Conservation (phyloP, 2,329 filamentous ascomycete genomes). For the Thielaviopsis cerberus region DNA sequence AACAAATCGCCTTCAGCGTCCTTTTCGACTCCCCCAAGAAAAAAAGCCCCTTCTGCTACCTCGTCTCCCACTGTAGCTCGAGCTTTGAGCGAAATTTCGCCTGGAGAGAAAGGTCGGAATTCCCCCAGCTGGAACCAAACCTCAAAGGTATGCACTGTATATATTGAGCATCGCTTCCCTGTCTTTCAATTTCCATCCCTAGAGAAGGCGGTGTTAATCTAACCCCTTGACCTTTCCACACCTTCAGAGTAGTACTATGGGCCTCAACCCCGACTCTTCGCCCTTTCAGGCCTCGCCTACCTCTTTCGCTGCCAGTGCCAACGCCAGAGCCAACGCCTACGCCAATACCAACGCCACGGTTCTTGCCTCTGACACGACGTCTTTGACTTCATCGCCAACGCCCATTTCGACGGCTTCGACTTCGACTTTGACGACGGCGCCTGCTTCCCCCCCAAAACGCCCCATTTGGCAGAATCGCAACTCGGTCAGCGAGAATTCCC, state of each 20-base stretch:
- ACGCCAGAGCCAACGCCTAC: neutral
- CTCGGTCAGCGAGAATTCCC: conserved; percentile 55
- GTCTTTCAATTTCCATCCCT: conserved; percentile 12
- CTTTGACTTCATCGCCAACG: neutral
- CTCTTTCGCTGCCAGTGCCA: conserved; percentile 19
- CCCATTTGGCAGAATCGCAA: conserved; percentile 71
- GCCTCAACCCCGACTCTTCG: conserved; percentile 54
- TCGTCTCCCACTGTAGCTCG: conserved; percentile 26
- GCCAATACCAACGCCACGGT: neutral
- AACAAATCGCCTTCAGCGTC: conserved; percentile 41
- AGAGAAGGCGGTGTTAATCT: conserved; percentile 11
- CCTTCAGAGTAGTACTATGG: conserved; percentile 37
- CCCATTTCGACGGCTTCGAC: conserved; percentile 24
- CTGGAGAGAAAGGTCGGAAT: conserved; percentile 71
- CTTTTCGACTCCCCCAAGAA: conserved; percentile 1
- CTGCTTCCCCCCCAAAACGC: conserved; percentile 37
- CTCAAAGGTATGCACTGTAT: conserved; percentile 39
- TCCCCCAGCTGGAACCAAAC: conserved; percentile 75
- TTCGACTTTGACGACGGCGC: conserved; percentile 26
- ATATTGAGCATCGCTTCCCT: conserved; percentile 6
- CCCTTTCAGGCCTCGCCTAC: conserved; percentile 73
- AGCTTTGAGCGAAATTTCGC: conserved; percentile 76
- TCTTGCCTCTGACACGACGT: neutral
- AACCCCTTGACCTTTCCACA: conserved; percentile 2
- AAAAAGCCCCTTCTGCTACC: conserved; percentile 33